Evolutionary conservation across 192 early-diverging fungal species (phyloP), one percentile per base, ranked within the genome.

Genomic region (Backusella tarrabulga): DNA sequence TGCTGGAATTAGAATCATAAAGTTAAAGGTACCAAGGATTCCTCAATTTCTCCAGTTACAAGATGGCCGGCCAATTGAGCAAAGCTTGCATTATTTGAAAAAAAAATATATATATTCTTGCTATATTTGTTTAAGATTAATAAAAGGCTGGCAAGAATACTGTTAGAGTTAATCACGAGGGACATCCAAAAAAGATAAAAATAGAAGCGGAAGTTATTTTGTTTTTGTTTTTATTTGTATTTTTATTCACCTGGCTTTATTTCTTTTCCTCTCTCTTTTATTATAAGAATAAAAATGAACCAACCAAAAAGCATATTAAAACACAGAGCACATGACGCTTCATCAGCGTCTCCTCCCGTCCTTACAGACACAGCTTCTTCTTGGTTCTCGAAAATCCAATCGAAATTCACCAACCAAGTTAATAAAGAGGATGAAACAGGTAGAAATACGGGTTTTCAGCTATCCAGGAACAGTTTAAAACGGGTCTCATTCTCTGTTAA

Each of bases 401-500:
- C 72, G 15, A 79, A 66, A 26, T 23, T 79, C 36, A 75, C 35
- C 60, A 11, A 34, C 35, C 34, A 26, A 63, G 29, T 63, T 29
- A 63, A 29, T 29, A 50, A 50, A 15, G 71, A 72, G 15, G 71
- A 72, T 23, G 71, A 72, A 34, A 70, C 38, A 38, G 14, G 38
- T 40, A 8, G 12, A 19, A 38, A 70, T 32, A 34, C 67, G 15
- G 3, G 11, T 34, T 34, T 69, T 12, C 68, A 41, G 34, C 29
- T 79, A 50, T 68, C 66, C 19, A 74, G 63, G 56, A 68, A 77
- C 38, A 74, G 74, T 1, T 54, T 89, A 42, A 89, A 87, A 75
- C 71, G 85, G 60, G 88, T 89, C n/a, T 76, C 83, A 9, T 89
- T 89, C 71, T 87, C 86, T 3, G 85, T 89, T 5, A 82, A 79